Evolutionary conservation across 345 rosid genomes (phyloP).

Genomic region (Aquilaria yunnanensis): DNA sequence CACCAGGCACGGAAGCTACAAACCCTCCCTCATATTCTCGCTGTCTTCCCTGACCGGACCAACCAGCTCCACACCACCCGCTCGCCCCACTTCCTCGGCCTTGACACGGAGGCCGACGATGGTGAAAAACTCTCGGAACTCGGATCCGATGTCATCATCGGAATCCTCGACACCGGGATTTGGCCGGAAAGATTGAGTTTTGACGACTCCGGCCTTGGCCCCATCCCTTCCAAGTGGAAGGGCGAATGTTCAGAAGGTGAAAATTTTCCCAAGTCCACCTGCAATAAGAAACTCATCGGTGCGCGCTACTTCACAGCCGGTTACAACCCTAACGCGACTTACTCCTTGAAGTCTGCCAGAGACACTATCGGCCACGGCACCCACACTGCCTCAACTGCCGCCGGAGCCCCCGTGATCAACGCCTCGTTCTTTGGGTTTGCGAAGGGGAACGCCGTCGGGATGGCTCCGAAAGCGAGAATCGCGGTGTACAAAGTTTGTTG

Average conservation of each 20-base stretch:
- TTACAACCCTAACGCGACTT: background rate
- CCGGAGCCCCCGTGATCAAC: constrained; percentile 3
- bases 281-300: constrained; percentile 22
- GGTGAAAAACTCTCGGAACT: background rate
- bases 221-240: constrained; percentile 22
- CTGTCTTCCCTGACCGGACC: constrained; percentile 10
- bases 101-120: background rate
- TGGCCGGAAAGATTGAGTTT: constrained; percentile 20
- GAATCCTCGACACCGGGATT: constrained; percentile 17
- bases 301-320: constrained; percentile 10
- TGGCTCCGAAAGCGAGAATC: constrained; percentile 29
- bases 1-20: constrained; percentile 9
- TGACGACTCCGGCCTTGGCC: constrained; percentile 5
- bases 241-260: constrained; percentile 19
- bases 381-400: constrained; percentile 24
- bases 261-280: constrained; percentile 1
- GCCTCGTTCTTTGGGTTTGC: constrained; percentile 19
- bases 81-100: constrained; percentile 23
- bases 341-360: constrained; percentile 2
- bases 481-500: constrained; percentile 21
- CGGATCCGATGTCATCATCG: constrained; percentile 16
- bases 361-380: constrained; percentile 23
- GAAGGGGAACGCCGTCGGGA: constrained; percentile 17
- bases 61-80: constrained; percentile 22
- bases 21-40: constrained; percentile 8